phyloP scores from a whole-genome alignment of 2,329 filamentous ascomycete genomes.

The Cladosporium austrohemisphaericum region DNA sequence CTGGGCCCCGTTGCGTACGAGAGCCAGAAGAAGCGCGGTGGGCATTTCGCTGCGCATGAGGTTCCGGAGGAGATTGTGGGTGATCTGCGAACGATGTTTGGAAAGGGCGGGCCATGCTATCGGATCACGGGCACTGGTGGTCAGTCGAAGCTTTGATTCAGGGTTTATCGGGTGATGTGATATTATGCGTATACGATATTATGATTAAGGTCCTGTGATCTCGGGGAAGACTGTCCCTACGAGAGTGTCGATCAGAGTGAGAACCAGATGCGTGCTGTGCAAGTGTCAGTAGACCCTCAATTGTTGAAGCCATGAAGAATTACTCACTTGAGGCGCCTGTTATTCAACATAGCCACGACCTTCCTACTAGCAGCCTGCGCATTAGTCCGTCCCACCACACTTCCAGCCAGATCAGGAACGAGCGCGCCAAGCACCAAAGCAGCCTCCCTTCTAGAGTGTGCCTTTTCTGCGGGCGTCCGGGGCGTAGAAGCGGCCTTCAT shows the following conservation, averaged over 20 bases:
- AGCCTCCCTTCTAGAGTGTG: constrained; percentile 78
- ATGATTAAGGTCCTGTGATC: constrained; percentile 12
- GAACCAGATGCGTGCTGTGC: constrained; percentile 47
- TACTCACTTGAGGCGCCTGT: constrained; percentile 81
- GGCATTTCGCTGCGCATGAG: constrained; percentile 60
- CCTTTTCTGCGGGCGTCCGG: constrained; percentile 69
- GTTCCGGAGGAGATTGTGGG: constrained; percentile 47
- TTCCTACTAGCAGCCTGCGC: constrained; percentile 85
- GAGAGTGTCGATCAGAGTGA: constrained; percentile 48
- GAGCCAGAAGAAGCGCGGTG: constrained; percentile 46
- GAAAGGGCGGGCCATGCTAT: constrained; percentile 35
- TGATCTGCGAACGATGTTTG: constrained; percentile 57
- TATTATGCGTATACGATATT: no score
- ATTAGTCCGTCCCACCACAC: constrained; percentile 88
- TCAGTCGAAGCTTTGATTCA: constrained; percentile 11
- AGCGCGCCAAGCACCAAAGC: constrained; percentile 84
- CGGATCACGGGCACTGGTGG: constrained; percentile 1
- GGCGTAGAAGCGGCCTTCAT: constrained; percentile 49
- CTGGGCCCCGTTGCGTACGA: constrained; percentile 59
- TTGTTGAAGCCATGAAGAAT: background rate
- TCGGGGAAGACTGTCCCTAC: constrained; percentile 44
- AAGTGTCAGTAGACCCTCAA: constrained; percentile 22
- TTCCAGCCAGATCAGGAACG: constrained; percentile 84
- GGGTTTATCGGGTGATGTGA: no score
- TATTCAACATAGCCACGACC: constrained; percentile 88